Base-by-base conservation (phyloP, 306 rosid species). In the Glycine tomentella region DNA sequence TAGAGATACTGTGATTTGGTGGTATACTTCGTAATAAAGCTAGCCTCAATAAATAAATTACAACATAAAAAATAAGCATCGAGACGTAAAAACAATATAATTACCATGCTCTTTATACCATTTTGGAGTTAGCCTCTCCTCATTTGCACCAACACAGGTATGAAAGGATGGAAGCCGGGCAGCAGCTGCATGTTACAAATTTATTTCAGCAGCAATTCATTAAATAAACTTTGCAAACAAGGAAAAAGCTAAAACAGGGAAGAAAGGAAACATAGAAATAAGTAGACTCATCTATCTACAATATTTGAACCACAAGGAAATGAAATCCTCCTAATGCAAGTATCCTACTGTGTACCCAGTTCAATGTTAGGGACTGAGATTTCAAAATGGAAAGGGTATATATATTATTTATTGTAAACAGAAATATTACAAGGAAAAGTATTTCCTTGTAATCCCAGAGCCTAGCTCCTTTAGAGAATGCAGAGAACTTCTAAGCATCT, bases 61-160 rank as follows among this genome's bases (percentile, higher is more conserved):
- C 7, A 57, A 38, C 9, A 12, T 51, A 12, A 17, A 15, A 42
- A 71, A 62, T 34, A 62, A 20, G 1, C 6, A 76, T 42, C 55
- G 50, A 57, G 74, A 84, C 4, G 56, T 10, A 51, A 74, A 64
- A 80, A 49, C 36, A 81, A 82, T 64, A 87, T 83, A 80, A 84
- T 91, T 93, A 91, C 99, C 98, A 74, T 95, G 88, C 80, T 95
- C 99, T 81, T 83, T 91, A 72, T 95, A 95, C 99, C 99, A 93
- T 84, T 93, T 93, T 20, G 98, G 94, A 75, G 98, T 93, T 72
- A 95, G 84, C 78, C 94, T 90, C 87, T 95, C 98, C 88, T 90
- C 94, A 83, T 91, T 88, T 31, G 92, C 96, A 76, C 98, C 99
- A 38, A 95, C 98, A 83, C 98, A 95, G 64, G 98, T 95, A 87